phyloP scores from a whole-genome alignment of 805 yeast species.

The Maudiozyma turicensis region DNA sequence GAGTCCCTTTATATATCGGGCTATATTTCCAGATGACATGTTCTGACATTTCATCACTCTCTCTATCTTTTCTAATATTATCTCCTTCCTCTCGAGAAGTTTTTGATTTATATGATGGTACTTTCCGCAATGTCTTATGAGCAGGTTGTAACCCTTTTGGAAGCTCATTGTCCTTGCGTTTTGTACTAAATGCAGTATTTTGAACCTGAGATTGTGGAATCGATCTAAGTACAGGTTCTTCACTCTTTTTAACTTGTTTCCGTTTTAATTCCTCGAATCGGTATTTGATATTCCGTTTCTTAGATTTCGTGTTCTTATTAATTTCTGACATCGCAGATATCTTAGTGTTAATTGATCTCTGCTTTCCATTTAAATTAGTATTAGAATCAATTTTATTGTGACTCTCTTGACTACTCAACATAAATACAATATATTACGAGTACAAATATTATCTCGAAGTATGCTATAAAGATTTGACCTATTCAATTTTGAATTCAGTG shows the following conservation, averaged over 20 bases:
- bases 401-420: constrained; percentile 17
- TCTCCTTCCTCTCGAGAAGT: not conserved
- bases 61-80: constrained; percentile 2
- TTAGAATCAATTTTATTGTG: constrained; percentile 9
- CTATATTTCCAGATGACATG: constrained; percentile 28
- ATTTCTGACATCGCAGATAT: not conserved
- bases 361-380: not conserved
- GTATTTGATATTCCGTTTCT: not conserved
- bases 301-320: not conserved
- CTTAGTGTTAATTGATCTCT: not conserved
- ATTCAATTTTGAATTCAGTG: too few species aligned
- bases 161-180: not conserved
- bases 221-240: constrained; percentile 12
- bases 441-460: too few species aligned
- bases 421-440: not conserved
- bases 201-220: constrained; percentile 26
- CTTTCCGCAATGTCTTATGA: not conserved
- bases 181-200: constrained; percentile 11
- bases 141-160: not conserved
- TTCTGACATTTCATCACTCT: constrained; percentile 13
- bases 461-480: too few species aligned
- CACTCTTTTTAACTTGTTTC: not conserved
- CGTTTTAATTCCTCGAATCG: not conserved
- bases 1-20: constrained; percentile 13
- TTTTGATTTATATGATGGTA: not conserved